Evolutionary conservation across 805 yeast species (phyloP), one percentile per base, ranked within the genome.

Genomic region (Naumovozyma baii): DNA sequence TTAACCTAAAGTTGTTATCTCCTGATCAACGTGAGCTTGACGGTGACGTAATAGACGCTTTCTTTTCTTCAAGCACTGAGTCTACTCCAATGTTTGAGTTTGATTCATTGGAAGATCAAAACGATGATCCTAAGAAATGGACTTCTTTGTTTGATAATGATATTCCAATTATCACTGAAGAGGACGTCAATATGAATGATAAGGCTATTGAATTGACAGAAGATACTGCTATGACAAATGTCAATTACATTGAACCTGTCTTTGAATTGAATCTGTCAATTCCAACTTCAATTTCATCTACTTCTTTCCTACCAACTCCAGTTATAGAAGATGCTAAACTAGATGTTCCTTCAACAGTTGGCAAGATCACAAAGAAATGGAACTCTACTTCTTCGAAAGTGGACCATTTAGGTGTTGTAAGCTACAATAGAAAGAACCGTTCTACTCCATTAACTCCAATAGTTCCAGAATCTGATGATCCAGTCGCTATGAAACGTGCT

Each of bases 401-500:
- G 43, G 95, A 86, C 61, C 78, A 75, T 48, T 67, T 83, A 39
- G 95, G 95, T 30, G 73, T 80, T 54, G 77, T 83, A 37, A 64
- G 81, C 35, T 85, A 84, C 69, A 75, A 78, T 50, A 77, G 87
- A 61, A 87, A 86, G 69, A 83, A 76, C 50, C 77, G 95, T 53
- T 47, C 74, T 20, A 64, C 68, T 43, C 94, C 94, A 7, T 70
- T 86, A 61, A 67, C 71, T 49, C 94, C 94, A 8, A 71, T 87
- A 40, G 73, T 74, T 35, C 70, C 74, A 25, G 74, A 72, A 34
- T 59, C 68, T 18, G 64, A 59, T 36, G 95, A 87, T 61, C 75
- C 80, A n/a, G 73, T 72, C 41, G 75, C 85, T 34, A 61, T 83
- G 53, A 90, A 90, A 68, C 80, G 97, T 60, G 97, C 97, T 7